Conservation (phyloP, 1,284 basidiomycete species). For the Ceratobasidium sp. region DNA sequence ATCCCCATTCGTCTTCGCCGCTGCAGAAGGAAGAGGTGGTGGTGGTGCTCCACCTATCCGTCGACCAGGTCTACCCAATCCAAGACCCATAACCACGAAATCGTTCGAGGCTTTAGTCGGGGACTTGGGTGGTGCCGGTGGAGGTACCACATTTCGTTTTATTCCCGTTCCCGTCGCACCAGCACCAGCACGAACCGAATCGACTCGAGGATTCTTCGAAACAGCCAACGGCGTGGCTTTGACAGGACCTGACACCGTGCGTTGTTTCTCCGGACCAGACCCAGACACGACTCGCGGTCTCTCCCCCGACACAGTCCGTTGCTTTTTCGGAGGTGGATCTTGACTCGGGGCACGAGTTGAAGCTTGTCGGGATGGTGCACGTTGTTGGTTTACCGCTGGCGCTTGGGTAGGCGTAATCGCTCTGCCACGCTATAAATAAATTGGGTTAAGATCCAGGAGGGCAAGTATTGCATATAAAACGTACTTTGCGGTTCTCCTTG, state of each 20-base stretch:
- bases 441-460: not conserved
- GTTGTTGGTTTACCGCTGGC: not conserved
- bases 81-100: constrained; percentile 31
- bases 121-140: constrained; percentile 14
- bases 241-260: not conserved
- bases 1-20: constrained; percentile 6
- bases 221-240: constrained; percentile 31
- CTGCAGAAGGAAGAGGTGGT: too few species aligned
- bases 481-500: constrained; percentile 78
- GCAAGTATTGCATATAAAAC: not conserved
- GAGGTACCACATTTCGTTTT: too few species aligned
- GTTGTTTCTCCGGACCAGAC: not conserved
- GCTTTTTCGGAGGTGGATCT: constrained; percentile 33
- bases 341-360: not conserved
- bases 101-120: constrained; percentile 5
- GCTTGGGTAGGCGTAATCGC: constrained; percentile 30
- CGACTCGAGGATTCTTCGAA: constrained; percentile 5
- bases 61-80: not conserved
- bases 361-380: constrained; percentile 22
- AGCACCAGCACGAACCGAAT: not conserved
- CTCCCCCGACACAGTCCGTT: constrained; percentile 21
- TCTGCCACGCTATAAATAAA: constrained; percentile 25
- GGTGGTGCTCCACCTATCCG: not conserved
- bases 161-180: not conserved
- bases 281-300: constrained; percentile 1